Percentiles rank a stretch among this genome's conserved stretches.
Conservation (phyloP, 345 rosid genomes). For the Excoecaria cochinchinensis region DNA sequence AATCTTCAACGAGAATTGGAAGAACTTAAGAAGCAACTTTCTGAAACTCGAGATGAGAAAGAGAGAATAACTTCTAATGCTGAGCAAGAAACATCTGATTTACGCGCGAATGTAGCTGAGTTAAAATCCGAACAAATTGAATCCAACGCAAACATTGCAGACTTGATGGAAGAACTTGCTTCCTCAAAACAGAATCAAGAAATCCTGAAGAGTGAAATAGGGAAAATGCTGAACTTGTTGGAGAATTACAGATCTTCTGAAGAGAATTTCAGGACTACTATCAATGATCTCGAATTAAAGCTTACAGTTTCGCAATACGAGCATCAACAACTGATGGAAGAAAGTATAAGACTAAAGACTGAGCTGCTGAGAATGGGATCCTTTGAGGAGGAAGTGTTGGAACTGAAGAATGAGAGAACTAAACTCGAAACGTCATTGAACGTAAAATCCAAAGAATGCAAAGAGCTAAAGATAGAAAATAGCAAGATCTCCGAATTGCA, state of each 20-base stretch:
- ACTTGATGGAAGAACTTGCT: conserved; percentile 39
- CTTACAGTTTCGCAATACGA: conserved; percentile 56
- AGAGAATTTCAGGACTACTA: conserved; percentile 39
- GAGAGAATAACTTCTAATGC: conserved; percentile 37
- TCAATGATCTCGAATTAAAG: conserved; percentile 47
- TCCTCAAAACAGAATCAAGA: conserved; percentile 36
- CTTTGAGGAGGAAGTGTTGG: conserved; percentile 33
- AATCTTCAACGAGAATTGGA: conserved; percentile 36
- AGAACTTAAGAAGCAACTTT: conserved; percentile 29
- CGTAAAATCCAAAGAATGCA: conserved; percentile 30
- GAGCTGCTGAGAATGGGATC: conserved; percentile 34
- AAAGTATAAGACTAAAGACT: conserved; percentile 33
- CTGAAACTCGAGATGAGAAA: conserved; percentile 25
- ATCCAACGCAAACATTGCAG: conserved; percentile 24
- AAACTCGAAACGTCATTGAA: conserved; percentile 35
- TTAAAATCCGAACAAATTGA: conserved; percentile 31
- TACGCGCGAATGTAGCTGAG: conserved; percentile 30
- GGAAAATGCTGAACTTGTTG: conserved; percentile 31
- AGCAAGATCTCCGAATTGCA: conserved; percentile 34
- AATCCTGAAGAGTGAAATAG: conserved; percentile 31
- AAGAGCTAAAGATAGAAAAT: conserved; percentile 41
- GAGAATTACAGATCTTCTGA: conserved; percentile 39
- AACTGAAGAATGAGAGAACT: conserved; percentile 39
- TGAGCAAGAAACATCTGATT: conserved; percentile 21
- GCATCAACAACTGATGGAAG: conserved; percentile 40